These are phyloP conservation scores for Xylaria acuta DNA, from an alignment of 495 filamentous ascomycete species.

Conservation along the genomic window DNA sequence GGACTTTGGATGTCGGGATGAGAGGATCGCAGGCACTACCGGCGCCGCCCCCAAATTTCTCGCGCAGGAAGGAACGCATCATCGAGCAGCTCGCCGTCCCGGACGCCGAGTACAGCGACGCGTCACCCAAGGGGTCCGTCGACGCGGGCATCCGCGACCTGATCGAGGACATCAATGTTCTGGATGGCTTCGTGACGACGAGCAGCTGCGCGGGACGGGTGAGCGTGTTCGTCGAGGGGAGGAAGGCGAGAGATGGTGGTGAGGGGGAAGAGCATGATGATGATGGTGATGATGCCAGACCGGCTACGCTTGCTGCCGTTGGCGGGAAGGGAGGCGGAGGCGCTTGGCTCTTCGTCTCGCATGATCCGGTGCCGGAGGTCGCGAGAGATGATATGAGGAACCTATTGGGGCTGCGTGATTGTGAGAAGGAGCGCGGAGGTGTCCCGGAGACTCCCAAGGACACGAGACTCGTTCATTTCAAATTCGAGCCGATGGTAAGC, in stretches of 20 bases:
- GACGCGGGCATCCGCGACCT: conserved; percentile 77
- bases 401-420: conserved; percentile 24
- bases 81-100: conserved; percentile 67
- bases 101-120: conserved; percentile 71
- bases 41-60: conserved; percentile 51
- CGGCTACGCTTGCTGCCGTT: conserved; percentile 53
- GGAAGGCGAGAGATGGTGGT: conserved; percentile 47
- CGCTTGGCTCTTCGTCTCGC: conserved; percentile 85
- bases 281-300: conserved; percentile 9
- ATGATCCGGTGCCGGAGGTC: conserved; percentile 65
- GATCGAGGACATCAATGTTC: conserved; percentile 74
- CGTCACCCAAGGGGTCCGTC: conserved; percentile 84
- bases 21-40: conserved; percentile 24
- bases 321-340: conserved; percentile 85
- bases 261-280: conserved; percentile 14
- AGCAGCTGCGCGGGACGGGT: conserved; percentile 89
- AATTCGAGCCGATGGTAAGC: conserved; percentile 92
- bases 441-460: conserved; percentile 27
- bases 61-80: conserved; percentile 68
- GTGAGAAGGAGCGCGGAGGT: conserved; percentile 3
- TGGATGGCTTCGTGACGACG: conserved; percentile 81
- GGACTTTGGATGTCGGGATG: not conserved
- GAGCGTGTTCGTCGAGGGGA: conserved; percentile 84
- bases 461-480: conserved; percentile 78
- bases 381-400: conserved; percentile 29